These are phyloP conservation scores for Dittrichia graveolens DNA, from an alignment of 129 eudicot species.

Conservation along the genomic window DNA sequence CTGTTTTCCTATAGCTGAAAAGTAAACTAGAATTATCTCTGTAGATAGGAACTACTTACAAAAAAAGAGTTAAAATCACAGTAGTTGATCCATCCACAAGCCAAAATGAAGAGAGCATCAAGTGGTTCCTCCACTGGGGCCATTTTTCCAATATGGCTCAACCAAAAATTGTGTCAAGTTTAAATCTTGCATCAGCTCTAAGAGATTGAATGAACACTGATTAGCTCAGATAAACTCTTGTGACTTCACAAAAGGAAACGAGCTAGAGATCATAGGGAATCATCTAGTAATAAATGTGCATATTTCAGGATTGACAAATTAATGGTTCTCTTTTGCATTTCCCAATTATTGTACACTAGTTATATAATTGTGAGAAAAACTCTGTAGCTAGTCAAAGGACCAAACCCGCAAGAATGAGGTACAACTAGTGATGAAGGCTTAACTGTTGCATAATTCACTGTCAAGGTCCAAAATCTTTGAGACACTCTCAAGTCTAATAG, in stretches of 20 bases:
- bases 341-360: background rate
- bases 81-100: background rate
- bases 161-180: background rate
- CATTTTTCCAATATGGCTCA: background rate
- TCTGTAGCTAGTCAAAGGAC: background rate
- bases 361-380: background rate
- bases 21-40: background rate
- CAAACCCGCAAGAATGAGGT: background rate
- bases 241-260: constrained; percentile 3
- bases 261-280: background rate
- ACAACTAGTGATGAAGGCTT: background rate
- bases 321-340: background rate
- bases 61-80: background rate
- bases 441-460: no score
- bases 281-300: background rate
- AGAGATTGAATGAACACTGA: constrained; percentile 1
- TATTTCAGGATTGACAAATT: background rate
- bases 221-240: background rate
- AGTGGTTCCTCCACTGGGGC: background rate
- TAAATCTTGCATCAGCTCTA: constrained; percentile 7
- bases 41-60: background rate
- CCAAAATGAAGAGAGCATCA: background rate
- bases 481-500: no score
- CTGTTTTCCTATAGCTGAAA: background rate
- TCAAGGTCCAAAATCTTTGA: no score